These are phyloP conservation scores for Quercus lobata DNA, from an alignment of 331 rosid species.

Conservation along the genomic window DNA sequence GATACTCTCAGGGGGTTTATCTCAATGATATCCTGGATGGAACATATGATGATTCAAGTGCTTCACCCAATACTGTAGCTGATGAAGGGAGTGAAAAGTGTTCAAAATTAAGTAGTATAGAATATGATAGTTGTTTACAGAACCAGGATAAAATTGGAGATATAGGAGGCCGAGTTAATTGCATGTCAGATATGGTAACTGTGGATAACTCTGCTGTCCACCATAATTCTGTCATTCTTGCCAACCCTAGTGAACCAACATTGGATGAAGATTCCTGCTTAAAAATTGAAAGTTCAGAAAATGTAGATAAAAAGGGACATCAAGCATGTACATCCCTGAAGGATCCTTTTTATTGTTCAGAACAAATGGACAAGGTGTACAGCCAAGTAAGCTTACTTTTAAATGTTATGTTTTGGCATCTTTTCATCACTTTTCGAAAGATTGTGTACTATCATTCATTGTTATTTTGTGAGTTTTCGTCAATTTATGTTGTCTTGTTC, in stretches of 20 bases:
- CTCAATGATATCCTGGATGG: neutral
- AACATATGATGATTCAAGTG: neutral
- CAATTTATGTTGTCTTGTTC: conserved; percentile 10
- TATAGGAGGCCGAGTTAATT: conserved; percentile 1
- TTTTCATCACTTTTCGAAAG: conserved; percentile 8
- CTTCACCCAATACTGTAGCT: conserved; percentile 14
- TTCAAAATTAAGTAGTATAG: neutral
- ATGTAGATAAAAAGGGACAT: conserved; percentile 21
- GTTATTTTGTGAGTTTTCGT: neutral
- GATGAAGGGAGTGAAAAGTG: conserved; percentile 11
- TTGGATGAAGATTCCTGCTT: neutral
- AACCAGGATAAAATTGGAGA: conserved; percentile 6
- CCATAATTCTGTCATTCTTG: conserved; percentile 11
- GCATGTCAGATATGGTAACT: conserved; percentile 10
- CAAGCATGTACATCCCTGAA: conserved; percentile 8
- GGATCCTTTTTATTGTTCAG: conserved; percentile 12
- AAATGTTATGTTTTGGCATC: neutral
- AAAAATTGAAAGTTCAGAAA: conserved; percentile 23
- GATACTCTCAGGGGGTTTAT: neutral
- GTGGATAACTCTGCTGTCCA: conserved; percentile 1
- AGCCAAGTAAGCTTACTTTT: conserved; percentile 16
- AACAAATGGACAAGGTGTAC: conserved; percentile 6
- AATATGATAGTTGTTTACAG: conserved; percentile 9
- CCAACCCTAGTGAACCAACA: conserved; percentile 14
- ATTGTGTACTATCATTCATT: conserved; percentile 14